Conservation (phyloP, 306 rosid genomes). For the Sicyos baderoa region DNA sequence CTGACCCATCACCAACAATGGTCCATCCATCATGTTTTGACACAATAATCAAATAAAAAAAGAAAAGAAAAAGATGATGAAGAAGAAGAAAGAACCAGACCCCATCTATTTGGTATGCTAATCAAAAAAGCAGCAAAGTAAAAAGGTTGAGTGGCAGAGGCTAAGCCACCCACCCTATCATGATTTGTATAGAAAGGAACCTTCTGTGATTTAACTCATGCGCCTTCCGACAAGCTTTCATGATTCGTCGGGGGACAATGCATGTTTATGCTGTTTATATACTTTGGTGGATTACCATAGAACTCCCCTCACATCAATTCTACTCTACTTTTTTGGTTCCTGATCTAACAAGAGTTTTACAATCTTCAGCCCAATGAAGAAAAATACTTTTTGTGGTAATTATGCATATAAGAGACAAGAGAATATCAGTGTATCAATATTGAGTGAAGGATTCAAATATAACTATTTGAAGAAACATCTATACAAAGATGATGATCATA, state of each 20-base stretch:
- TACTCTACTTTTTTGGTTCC: neutral
- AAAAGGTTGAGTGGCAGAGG: slow-evolving; percentile 9
- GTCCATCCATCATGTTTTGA: slow-evolving; percentile 48
- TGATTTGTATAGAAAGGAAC: neutral
- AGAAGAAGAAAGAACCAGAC: slow-evolving; percentile 9
- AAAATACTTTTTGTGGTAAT: neutral
- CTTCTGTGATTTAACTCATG: too few relatives aligned
- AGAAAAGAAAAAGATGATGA: neutral
- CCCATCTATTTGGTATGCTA: slow-evolving; percentile 12
- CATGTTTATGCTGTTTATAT: neutral
- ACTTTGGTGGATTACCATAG: neutral
- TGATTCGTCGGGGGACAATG: slow-evolving; percentile 11
- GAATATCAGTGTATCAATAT: neutral
- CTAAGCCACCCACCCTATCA: slow-evolving; percentile 15
- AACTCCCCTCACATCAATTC: too few relatives aligned
- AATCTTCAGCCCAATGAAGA: neutral
- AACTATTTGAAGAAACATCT: neutral
- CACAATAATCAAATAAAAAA: slow-evolving; percentile 1
- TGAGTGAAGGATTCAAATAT: neutral
- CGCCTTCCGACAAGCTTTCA: slow-evolving; percentile 4
- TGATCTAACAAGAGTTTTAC: neutral
- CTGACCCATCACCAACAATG: slow-evolving; percentile 52
- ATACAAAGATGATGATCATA: neutral
- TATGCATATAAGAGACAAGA: neutral
- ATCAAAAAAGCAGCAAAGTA: slow-evolving; percentile 13